phyloP scores from a whole-genome alignment of 345 rosid genomes.

The Populus pruinosa region DNA sequence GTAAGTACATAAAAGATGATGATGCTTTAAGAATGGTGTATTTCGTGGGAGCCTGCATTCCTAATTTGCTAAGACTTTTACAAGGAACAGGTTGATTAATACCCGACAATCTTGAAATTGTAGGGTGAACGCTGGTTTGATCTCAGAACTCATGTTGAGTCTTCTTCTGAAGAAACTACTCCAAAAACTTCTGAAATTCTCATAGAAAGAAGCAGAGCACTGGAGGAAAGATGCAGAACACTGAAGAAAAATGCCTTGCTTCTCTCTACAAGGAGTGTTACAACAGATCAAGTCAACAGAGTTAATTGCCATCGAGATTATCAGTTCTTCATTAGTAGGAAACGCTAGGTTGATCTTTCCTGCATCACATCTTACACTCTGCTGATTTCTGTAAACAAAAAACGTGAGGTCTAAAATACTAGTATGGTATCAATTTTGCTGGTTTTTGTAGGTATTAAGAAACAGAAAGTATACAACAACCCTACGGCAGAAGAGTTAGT shows the following conservation, averaged over 20 bases:
- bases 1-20: not conserved
- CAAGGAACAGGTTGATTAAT: not conserved
- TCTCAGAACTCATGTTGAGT: not conserved
- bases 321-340: slow-evolving; percentile 17
- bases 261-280: slow-evolving; percentile 20
- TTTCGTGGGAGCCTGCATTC: not conserved
- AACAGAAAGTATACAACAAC: no score
- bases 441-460: no score
- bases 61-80: not conserved
- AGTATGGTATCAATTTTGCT: no score
- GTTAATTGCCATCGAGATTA: slow-evolving; percentile 17
- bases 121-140: slow-evolving; percentile 35
- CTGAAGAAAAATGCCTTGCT: slow-evolving; percentile 20
- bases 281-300: slow-evolving; percentile 8
- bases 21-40: not conserved
- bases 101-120: slow-evolving; percentile 3
- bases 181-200: slow-evolving; percentile 4
- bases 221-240: slow-evolving; percentile 10
- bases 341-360: not conserved
- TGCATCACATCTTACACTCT: not conserved
- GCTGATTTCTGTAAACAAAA: not conserved
- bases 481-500: no score
- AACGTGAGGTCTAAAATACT: not conserved
- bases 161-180: not conserved
- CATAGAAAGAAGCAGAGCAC: slow-evolving; percentile 13